A percentile compares a stretch with the other conserved stretches of the same genome.
These are phyloP conservation scores for Eremothecium coryli DNA, from an alignment of 1,139 yeast genomes.

Conservation along the genomic window DNA sequence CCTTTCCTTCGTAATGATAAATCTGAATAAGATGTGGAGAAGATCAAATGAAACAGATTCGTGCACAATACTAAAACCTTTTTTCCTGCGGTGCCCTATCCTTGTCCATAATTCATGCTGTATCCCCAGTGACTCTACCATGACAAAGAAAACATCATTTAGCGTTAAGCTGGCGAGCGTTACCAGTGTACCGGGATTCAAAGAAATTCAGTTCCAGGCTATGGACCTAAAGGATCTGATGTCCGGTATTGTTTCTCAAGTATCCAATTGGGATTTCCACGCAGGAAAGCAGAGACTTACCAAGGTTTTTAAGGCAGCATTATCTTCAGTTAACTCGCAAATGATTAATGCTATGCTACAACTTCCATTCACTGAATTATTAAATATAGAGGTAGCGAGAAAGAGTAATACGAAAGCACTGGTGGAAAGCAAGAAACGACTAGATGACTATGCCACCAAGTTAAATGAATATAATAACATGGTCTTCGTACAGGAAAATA, in stretches of 20 bases:
- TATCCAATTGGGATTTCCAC: slow-evolving; percentile 11
- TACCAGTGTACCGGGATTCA: slow-evolving; percentile 8
- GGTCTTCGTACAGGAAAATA: background rate
- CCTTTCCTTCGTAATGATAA: slow-evolving; percentile 14
- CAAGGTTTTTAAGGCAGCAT: background rate
- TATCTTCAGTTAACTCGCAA: background rate
- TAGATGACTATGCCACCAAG: slow-evolving; percentile 12
- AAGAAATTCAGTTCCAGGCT: slow-evolving; percentile 10
- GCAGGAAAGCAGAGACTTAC: slow-evolving; percentile 1
- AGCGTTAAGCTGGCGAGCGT: slow-evolving; percentile 5
- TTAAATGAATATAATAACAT: slow-evolving; percentile 12
- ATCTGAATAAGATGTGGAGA: slow-evolving; percentile 13
- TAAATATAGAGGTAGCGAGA: slow-evolving; percentile 12
- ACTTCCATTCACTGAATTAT: slow-evolving; percentile 14
- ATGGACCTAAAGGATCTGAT: slow-evolving; percentile 10
- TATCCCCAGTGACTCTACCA: background rate
- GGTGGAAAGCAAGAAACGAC: slow-evolving; percentile 13
- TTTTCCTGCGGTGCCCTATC: slow-evolving; percentile 13
- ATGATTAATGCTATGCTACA: slow-evolving; percentile 9
- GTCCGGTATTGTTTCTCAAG: slow-evolving; percentile 8
- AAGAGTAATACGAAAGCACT: slow-evolving; percentile 15
- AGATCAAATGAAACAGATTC: background rate
- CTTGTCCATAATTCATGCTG: slow-evolving; percentile 6
- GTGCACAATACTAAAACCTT: slow-evolving; percentile 3
- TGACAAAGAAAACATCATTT: slow-evolving; percentile 3